Evolutionary conservation across 1,139 yeast species (phyloP).

Genomic region (Debaryomyces fabryi): DNA sequence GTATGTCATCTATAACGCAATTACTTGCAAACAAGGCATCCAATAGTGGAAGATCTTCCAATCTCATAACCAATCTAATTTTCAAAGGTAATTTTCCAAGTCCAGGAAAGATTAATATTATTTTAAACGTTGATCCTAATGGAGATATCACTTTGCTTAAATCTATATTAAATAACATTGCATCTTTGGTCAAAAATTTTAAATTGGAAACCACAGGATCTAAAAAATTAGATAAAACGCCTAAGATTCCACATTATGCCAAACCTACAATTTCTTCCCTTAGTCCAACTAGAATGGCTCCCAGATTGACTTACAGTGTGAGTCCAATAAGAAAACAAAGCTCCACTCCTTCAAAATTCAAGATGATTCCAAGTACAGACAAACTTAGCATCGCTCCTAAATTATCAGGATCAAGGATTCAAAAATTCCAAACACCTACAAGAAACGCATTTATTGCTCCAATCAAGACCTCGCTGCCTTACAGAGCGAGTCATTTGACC

Average conservation of each 20-base stretch:
- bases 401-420: not conserved
- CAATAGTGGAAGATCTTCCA: conserved; percentile 25
- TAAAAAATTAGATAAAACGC: conserved; percentile 1
- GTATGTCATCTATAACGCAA: conserved; percentile 34
- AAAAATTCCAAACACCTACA: conserved; percentile 4
- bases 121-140: conserved; percentile 31
- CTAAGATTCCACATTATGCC: conserved; percentile 31
- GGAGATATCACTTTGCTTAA: conserved; percentile 31
- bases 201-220: conserved; percentile 15
- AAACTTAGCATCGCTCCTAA: conserved; percentile 7
- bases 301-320: not conserved
- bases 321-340: conserved; percentile 5
- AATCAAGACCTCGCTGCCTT: not conserved
- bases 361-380: not conserved
- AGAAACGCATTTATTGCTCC: conserved; percentile 1
- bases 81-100: conserved; percentile 20
- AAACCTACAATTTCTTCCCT: conserved; percentile 33
- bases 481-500: conserved; percentile 6
- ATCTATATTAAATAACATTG: conserved; percentile 31
- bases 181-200: conserved; percentile 25
- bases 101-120: conserved; percentile 22
- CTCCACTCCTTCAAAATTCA: conserved; percentile 7
- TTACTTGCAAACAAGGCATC: conserved; percentile 18
- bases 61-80: conserved; percentile 32
- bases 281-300: conserved; percentile 17